Percentiles rank a stretch among this genome's conserved stretches.
Conservation (phyloP, 1,284 basidiomycete genomes). For the Abortiporus biennis region DNA sequence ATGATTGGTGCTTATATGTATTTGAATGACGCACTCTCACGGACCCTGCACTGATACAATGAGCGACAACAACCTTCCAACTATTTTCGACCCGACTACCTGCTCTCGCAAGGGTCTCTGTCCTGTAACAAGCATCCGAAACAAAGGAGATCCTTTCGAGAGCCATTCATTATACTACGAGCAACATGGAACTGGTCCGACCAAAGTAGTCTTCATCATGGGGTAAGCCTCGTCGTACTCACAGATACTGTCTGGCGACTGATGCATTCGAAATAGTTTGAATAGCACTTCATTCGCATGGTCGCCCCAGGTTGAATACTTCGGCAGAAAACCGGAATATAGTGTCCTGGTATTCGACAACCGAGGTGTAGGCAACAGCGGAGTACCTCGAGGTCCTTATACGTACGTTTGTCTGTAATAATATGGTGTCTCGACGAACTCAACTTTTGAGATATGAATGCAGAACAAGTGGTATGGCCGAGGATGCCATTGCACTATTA, state of each 20-base stretch:
- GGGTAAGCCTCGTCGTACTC: slow-evolving; percentile 30
- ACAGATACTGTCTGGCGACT: not conserved
- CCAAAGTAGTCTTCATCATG: slow-evolving; percentile 70
- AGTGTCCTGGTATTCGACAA: slow-evolving; percentile 83
- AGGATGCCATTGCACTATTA: slow-evolving; percentile 66
- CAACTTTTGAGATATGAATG: not conserved
- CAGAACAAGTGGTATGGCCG: slow-evolving; percentile 76
- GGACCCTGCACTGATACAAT: not conserved
- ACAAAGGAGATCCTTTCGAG: slow-evolving; percentile 44
- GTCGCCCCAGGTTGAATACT: slow-evolving; percentile 54
- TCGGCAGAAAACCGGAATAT: slow-evolving; percentile 42
- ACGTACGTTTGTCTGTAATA: slow-evolving; percentile 35
- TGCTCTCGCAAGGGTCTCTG: slow-evolving; percentile 66
- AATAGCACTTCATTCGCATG: slow-evolving; percentile 62
- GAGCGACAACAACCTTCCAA: slow-evolving; percentile 16
- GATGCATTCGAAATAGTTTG: slow-evolving; percentile 29
- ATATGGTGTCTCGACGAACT: too few relatives aligned
- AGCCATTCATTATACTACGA: slow-evolving; percentile 76
- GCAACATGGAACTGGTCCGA: slow-evolving; percentile 59
- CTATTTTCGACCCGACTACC: slow-evolving; percentile 52
- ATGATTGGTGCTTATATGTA: too few relatives aligned
- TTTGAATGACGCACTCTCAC: too few relatives aligned
- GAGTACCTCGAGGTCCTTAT: slow-evolving; percentile 67
- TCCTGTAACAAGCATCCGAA: slow-evolving; percentile 53
- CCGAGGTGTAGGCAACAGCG: slow-evolving; percentile 78